These are phyloP conservation scores for Rossbeevera mucosa DNA, from an alignment of 768 basidiomycete genomes.

Conservation along the genomic window DNA sequence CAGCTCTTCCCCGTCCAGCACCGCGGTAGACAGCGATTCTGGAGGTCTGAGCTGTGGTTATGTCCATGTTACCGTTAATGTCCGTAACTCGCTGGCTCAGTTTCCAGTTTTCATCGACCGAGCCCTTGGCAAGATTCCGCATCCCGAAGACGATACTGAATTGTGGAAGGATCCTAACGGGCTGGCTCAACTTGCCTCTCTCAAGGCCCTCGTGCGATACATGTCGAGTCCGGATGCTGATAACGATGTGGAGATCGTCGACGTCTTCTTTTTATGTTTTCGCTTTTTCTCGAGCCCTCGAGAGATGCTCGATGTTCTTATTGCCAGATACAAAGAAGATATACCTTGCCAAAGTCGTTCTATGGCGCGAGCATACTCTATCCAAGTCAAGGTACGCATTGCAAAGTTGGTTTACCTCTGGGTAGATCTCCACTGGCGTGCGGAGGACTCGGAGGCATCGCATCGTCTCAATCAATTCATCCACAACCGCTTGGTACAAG, in stretches of 20 bases:
- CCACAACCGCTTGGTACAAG: slow-evolving; percentile 28
- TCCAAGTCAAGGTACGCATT: slow-evolving; percentile 53
- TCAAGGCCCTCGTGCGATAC: slow-evolving; percentile 42
- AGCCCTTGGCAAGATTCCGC: slow-evolving; percentile 27
- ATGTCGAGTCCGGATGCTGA: slow-evolving; percentile 41
- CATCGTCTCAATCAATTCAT: slow-evolving; percentile 27
- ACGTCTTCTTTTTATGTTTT: slow-evolving; percentile 67
- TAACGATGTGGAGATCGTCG: slow-evolving; percentile 40
- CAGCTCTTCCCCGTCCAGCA: slow-evolving; percentile 18
- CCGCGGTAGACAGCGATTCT: slow-evolving; percentile 13
- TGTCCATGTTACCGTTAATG: slow-evolving; percentile 21
- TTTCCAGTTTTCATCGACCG: slow-evolving; percentile 26
- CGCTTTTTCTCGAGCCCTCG: slow-evolving; percentile 57
- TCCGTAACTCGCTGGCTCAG: slow-evolving; percentile 25
- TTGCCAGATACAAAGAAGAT: slow-evolving; percentile 47
- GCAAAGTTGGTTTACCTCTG: slow-evolving; percentile 61
- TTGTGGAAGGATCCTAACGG: slow-evolving; percentile 26
- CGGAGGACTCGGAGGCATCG: slow-evolving; percentile 41
- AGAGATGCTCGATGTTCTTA: slow-evolving; percentile 40
- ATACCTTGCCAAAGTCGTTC: slow-evolving; percentile 16
- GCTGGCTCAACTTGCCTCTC: slow-evolving; percentile 32
- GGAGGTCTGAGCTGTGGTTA: slow-evolving; percentile 17
- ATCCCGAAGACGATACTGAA: slow-evolving; percentile 28
- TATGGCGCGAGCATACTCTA: slow-evolving; percentile 39
- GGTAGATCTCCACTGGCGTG: slow-evolving; percentile 67